Evolutionary conservation across 305 asterid species (phyloP).

Genomic region (Solanum hybrid): DNA sequence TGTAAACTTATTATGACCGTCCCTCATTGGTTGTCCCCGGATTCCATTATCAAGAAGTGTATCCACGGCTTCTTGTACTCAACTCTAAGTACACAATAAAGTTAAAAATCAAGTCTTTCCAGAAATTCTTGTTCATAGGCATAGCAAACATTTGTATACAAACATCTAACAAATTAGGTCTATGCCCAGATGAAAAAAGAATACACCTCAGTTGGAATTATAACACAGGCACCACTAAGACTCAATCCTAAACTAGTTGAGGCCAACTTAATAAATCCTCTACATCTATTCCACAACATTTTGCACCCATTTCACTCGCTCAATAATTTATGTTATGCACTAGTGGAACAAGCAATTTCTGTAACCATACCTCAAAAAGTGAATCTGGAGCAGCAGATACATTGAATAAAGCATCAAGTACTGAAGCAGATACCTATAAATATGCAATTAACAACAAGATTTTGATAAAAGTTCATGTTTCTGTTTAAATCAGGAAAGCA

Average conservation of each 20-base stretch:
- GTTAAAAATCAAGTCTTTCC: not conserved
- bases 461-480: not conserved
- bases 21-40: too few relatives aligned
- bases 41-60: too few relatives aligned
- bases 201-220: not conserved
- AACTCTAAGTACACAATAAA: not conserved
- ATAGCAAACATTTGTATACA: not conserved
- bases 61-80: too few relatives aligned
- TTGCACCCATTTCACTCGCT: not conserved
- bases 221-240: not conserved
- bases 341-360: not conserved
- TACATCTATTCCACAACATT: not conserved
- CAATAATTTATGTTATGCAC: not conserved
- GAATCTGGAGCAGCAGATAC: conserved; percentile 72
- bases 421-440: conserved; percentile 62
- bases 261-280: not conserved
- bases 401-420: conserved; percentile 62
- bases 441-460: not conserved
- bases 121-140: not conserved
- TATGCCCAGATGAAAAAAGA: not conserved
- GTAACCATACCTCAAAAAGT: conserved; percentile 43
- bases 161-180: not conserved
- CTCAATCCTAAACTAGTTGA: not conserved
- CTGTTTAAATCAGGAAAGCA: not conserved
- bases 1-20: too few relatives aligned